Evolutionary conservation across 805 yeast genomes (phyloP).

Genomic region (Kregervanrija fluxuum): DNA sequence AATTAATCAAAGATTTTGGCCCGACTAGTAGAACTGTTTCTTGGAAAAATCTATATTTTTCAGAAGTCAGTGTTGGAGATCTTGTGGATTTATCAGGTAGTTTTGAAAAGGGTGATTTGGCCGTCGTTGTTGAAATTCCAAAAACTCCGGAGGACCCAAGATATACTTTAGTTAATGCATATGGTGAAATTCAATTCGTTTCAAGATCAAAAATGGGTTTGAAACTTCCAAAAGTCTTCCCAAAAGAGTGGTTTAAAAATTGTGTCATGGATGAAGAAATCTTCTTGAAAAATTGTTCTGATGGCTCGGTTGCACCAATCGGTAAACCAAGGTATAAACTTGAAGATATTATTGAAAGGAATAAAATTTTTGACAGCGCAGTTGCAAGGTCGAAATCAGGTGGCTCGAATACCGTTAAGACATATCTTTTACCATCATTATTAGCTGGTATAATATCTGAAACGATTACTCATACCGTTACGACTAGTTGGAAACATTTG

Average conservation of each 20-base stretch:
- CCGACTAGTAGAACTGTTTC: constrained; percentile 3
- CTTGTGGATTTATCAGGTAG: constrained; percentile 45
- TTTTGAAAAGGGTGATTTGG: constrained; percentile 37
- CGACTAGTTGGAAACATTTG: constrained; percentile 24
- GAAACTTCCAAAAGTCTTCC: constrained; percentile 49
- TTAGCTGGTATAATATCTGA: constrained; percentile 24
- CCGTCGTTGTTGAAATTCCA: constrained; percentile 52
- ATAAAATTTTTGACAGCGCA: constrained; percentile 22
- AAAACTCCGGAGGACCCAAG: constrained; percentile 39
- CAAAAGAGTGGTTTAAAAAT: constrained; percentile 28
- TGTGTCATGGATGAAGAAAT: constrained; percentile 23
- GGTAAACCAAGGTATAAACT: constrained; percentile 29
- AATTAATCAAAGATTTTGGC: constrained; percentile 15
- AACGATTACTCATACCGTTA: constrained; percentile 19
- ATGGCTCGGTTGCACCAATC: constrained; percentile 16
- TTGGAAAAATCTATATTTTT: constrained; percentile 18
- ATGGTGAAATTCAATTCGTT: constrained; percentile 50
- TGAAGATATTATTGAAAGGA: constrained; percentile 24
- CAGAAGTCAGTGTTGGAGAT: constrained; percentile 47
- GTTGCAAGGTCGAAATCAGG: constrained; percentile 15
- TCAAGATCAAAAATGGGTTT: constrained; percentile 37
- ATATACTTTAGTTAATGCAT: constrained; percentile 47
- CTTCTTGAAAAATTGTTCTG: constrained; percentile 11
- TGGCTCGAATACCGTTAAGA: constrained; percentile 15
- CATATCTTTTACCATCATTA: constrained; percentile 27